Base-by-base conservation (phyloP, 768 basidiomycete species). In the Calocera viscosa region DNA sequence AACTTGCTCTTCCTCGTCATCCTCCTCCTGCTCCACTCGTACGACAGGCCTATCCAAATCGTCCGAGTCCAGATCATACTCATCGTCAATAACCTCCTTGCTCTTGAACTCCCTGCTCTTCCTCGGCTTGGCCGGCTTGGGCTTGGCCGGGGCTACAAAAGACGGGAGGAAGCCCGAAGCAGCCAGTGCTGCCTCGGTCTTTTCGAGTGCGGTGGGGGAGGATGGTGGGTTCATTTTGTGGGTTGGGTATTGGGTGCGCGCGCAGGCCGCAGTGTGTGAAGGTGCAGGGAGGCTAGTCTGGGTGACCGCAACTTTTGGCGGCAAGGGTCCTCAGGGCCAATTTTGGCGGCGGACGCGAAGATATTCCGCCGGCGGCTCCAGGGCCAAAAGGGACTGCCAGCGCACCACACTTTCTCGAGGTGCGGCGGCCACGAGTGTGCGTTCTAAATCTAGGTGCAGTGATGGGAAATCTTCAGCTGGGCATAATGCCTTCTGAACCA, bases 51-150 rank as follows among this genome's bases (percentile, higher is more conserved):
- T 19, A 7, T 47, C 43, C 43, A 16, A 5, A 5, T 60, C 53
- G 5, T 60, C 53, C n/a, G n/a, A n/a, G 10, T 32, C 30, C 53
- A 16, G 10, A 60, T 60, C 53, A 28, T 60, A 12, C 2, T 28
- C 26, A 11, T 60, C 53, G 14, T 60, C 53, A 19, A 60, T 32
- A 26, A 60, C 30, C 30, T 60, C 53, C 30, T 26, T 2, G 53
- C 53, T 60, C 53, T 60, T 60, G 22, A 60, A 60, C 53, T 60
- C 53, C 53, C 30, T 60, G 53, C 53, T 60, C 53, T 60, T 60
- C 30, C 30, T 60, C 19, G 24, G 53, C 30, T 60, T 28, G 14
- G 22, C 26, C 19, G 24, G 53, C 30, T 60, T 28, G 14, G 22
- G 5, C 53, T 16, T 26, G 24, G 7, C 19, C 8, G 30, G 26